phyloP scores from a whole-genome alignment of 2,329 filamentous ascomycete genomes.

The Dactylellina cionopaga region DNA sequence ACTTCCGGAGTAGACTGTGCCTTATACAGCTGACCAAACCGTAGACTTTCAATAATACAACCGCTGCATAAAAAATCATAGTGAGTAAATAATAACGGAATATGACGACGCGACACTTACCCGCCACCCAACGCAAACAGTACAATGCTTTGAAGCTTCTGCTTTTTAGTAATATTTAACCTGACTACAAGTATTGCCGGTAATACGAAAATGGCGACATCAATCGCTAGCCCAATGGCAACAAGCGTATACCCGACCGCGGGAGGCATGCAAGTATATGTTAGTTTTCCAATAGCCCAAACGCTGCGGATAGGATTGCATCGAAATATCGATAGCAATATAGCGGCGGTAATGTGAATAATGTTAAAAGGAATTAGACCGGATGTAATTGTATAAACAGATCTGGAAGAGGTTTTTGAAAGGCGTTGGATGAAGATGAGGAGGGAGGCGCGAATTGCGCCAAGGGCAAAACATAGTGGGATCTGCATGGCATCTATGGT shows the following conservation, averaged over 20 bases:
- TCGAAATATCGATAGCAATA: too few species aligned
- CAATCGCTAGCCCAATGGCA: slow-evolving; percentile 13
- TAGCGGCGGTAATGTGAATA: too few species aligned
- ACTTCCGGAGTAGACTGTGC: slow-evolving; percentile 3
- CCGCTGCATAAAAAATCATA: background rate
- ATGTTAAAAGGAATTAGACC: too few species aligned
- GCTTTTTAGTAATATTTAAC: slow-evolving; percentile 7
- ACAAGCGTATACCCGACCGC: background rate
- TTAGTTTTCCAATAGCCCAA: background rate
- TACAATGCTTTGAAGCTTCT: slow-evolving; percentile 20
- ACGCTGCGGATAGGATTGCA: background rate
- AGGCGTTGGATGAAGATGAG: slow-evolving; percentile 1
- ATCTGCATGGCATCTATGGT: background rate
- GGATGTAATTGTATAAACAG: too few species aligned
- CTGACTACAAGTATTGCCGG: slow-evolving; percentile 10
- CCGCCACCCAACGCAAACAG: slow-evolving; percentile 29
- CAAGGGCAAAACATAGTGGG: background rate
- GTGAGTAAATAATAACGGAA: background rate
- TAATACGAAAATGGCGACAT: slow-evolving; percentile 16
- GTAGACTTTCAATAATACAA: slow-evolving; percentile 14
- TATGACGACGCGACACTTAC: background rate
- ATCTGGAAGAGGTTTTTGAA: too few species aligned
- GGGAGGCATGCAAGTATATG: slow-evolving; percentile 2
- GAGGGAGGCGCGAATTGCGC: background rate
- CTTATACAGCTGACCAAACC: background rate